Evolutionary conservation across 108 stramenopile genomes (phyloP), one percentile per base, ranked within the genome.

Genomic region (Nitzschia sp.): DNA sequence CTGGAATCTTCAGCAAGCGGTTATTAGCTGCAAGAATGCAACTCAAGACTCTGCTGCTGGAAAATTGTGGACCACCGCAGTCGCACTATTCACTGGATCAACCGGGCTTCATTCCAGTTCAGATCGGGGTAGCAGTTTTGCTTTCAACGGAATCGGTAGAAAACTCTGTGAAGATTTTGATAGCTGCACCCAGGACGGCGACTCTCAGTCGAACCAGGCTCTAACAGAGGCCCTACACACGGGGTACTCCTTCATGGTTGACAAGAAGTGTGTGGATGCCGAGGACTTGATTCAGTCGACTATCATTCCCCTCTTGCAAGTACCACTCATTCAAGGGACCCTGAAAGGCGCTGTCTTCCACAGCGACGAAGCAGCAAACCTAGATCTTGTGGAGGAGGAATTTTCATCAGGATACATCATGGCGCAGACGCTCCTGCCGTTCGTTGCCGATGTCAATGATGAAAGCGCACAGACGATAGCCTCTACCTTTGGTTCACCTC

Each of bases 61-160:
- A 17, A 25, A 19, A 17, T n/a, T 63, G 23, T 78, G 82, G 76
- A 85, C 85, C 36, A 57, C 36, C 59, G 92, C 84, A 22, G 85
- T 69, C 8, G 87, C 87, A 9, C 29, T 82, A 9, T 79, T 67
- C 59, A 68, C 80, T 46, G 92, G 92, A 26, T 60, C 85, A 1
- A 85, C 90, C 61, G 92, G 87, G 17, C 8, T 35, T 30, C n/a
- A n/a, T n/a, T n/a, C n/a, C n/a, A 31, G 48, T 25, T 54, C 76
- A 19, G 76, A 81, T 45, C 33, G 22, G 2, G 66, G 54, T 28
- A 22, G 75, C 55, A 89, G 89, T 2, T 54, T 65, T 25, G 61
- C 85, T 27, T 47, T 94, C 29, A 83, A 81, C 58, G 66, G 83
- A n/a, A 58, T 94, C 54, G 90, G 75, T 28, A 83, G 86, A 63